Base-by-base conservation (phyloP, 2,329 filamentous ascomycete genomes). In the Exutisphaerella laricina region DNA sequence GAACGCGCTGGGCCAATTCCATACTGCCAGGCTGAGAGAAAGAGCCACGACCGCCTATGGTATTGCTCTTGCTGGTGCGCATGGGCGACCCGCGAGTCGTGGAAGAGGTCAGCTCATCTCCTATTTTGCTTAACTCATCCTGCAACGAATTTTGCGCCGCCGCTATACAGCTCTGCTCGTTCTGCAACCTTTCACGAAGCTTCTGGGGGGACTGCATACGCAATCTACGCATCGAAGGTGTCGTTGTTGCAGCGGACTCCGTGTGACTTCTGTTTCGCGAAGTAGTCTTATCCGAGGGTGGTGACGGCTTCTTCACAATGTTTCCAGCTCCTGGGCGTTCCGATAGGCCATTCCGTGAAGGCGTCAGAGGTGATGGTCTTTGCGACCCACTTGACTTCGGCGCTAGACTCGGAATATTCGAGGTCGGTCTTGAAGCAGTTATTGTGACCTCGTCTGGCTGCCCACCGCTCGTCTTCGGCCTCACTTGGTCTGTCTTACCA, bases 121-220 rank as follows among this genome's bases (percentile, higher is more conserved):
- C 78, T 55, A 96, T 90, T 51, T 84, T 83, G 38, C 78, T 79
- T 6, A 96, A 71, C 61, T 96, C 89, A 4, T 79, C 78, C 61
- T 84, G 79, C 10, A 96, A 66, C 3, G 76, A 76, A 2, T 75
- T 73, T 48, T 89, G 85, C 0, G 82, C 80, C 6, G 81, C 79
- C 4, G 80, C 78, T 12, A 89, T 79, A 0, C 82, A 77, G 42
- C 78, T 80, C 64, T 88, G 88, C 62, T 95, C 88, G 35, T 79
- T 82, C 56, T 90, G 84, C 1, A 96, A 73, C 23, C 90, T 82
- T 67, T 96, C 89, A 13, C 89, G 84, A 31, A 82, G 68, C 65
- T 81, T 81, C 53, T 80, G 77, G 3, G 78, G 78, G 26, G 74
- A 79, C 56, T 81, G 78, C 72, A 80, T 74, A 30, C 72, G 70